Base-by-base conservation (phyloP, 305 asterid species). In the Coffea humblotiana region DNA sequence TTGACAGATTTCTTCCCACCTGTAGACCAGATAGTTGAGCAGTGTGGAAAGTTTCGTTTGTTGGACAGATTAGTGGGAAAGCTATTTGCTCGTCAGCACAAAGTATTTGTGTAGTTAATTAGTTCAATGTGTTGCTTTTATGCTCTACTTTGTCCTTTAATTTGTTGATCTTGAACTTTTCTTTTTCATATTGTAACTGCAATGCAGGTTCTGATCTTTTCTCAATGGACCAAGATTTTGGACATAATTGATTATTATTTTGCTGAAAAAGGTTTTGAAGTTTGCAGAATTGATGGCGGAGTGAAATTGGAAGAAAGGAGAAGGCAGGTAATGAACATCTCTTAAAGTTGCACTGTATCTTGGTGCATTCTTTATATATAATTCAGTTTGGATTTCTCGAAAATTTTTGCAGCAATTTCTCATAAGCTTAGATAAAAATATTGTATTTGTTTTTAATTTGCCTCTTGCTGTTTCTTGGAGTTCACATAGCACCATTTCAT, bases 151-250 rank as follows among this genome's bases (percentile, higher is more conserved):
- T 79, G 19, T 12, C 66, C 56, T 78, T 19, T 54, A 58, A 25
- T 52, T 69, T 45, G 64, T 76, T 79, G 65, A 23, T 76, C 75
- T 40, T 71, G 64, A 75, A 29, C 43, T 71, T 43, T 47, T 29
- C 40, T 37, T 71, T 73, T 48, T 27, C 43, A 37, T 78, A 25
- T 64, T 51, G 18, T 8, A 0, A 63, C 71, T 79, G 80, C 79
- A 67, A 82, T 40, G 76, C 90, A 96, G 99, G 98, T 96, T 77
- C 84, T 96, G 91, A 91, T 96, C 77, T 96, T 96, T 90, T 94
- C 99, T 75, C 99, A 96, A 78, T 96, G 99, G 99, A 92, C 98
- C 81, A 93, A 91, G 87, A 86, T 96, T 77, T 83, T 96, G 91
- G 97, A 96, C 89, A 88, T 96, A 80, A 96, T 96, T 90, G 97